phyloP scores from a whole-genome alignment of 805 yeast species.

The Saturnispora saitoi region DNA sequence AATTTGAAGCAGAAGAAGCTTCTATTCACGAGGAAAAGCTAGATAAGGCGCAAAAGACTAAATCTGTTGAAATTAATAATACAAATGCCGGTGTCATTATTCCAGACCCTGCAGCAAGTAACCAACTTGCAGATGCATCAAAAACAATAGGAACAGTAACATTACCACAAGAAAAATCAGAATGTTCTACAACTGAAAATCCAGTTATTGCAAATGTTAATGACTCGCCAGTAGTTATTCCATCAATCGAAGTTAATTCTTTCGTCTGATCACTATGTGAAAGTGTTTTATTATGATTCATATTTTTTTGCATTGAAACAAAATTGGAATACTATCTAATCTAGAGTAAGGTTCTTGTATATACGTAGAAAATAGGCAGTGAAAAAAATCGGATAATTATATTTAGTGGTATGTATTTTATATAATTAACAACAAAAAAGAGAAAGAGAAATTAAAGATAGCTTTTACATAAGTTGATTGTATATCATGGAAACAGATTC shows the following conservation, averaged over 20 bases:
- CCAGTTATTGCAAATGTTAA: neutral
- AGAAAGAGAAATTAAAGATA: neutral
- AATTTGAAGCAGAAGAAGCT: slow-evolving; percentile 34
- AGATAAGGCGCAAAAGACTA: neutral
- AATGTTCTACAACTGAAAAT: neutral
- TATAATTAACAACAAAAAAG: neutral
- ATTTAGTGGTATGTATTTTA: neutral
- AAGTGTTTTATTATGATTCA: neutral
- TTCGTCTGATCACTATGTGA: neutral
- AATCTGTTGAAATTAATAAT: slow-evolving; percentile 25
- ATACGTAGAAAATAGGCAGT: neutral
- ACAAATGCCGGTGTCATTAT: slow-evolving; percentile 7
- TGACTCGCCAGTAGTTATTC: neutral
- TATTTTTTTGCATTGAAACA: neutral
- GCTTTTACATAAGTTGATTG: slow-evolving; percentile 71
- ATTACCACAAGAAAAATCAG: neutral
- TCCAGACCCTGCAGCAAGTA: neutral
- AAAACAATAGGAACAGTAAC: neutral
- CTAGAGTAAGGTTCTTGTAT: neutral
- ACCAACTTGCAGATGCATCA: neutral
- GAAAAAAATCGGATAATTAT: neutral
- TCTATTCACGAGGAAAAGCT: neutral
- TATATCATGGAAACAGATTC: slow-evolving; percentile 91
- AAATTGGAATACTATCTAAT: neutral
- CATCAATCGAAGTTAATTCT: neutral